Evolutionary conservation across 1,139 yeast species (phyloP), one percentile per base, ranked within the genome.

Genomic region (Pichia sp.): DNA sequence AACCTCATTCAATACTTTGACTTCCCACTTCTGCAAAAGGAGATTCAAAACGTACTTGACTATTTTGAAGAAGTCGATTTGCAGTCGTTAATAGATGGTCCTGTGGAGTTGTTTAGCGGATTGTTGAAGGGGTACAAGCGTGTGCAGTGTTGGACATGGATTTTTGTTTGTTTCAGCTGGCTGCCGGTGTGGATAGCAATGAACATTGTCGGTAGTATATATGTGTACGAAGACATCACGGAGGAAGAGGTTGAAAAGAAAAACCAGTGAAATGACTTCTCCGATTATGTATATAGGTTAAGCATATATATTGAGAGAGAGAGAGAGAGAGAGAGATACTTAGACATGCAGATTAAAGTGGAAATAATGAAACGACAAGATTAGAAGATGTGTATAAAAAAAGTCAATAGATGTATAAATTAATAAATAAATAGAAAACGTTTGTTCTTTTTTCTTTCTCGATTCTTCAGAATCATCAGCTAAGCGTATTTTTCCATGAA

Each of bases 141-240:
- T 39, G 70, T 87, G 52, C 87, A 85, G 57, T 84, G 87, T 56
- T 89, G 96, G 95, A 87, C 96, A 0, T 89, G 96, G 95, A 78
- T 80, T 54, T 79, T 88, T 21, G 68, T 90, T 4, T 74, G 82
- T 47, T 72, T 85, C 41, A 85, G 90, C 0, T 90, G 96, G 96
- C 70, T 84, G 47, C 95, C 97, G 1, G 76, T 83, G 1, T 91
- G 98, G 98, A 52, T 82, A 2, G 68, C 78, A 23, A 71, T 80
- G 19, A 74, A 80, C 1, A 49, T 73, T 1, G 60, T 65, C n/a
- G 70, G 69, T 3, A 62, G 63, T 30, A 28, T 61, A 7, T 60
- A 61, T 37, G 62, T 64, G 30, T 47, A 49, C 19, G 54, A 54
- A 21, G 52, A 58, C 18, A 22, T 39, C 16, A 54, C 52, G 12